Percentiles rank a stretch among this genome's conserved stretches.
Conservation (phyloP, 2,329 filamentous ascomycete genomes). For the Phyllosticta paracitricarpa region DNA sequence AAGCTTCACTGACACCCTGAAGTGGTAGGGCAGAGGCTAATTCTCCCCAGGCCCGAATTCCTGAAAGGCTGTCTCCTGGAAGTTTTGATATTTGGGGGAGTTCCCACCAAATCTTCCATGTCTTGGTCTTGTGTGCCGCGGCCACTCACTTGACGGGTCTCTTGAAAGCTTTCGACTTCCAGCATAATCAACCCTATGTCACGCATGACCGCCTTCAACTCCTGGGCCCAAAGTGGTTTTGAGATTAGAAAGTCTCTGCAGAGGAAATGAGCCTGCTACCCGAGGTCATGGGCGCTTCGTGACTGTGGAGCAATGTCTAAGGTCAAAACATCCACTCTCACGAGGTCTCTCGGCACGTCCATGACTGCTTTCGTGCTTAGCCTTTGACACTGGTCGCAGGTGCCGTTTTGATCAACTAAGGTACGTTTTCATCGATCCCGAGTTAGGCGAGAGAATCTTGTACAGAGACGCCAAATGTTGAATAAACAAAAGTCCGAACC, state of each 20-base stretch:
- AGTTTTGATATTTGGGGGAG: conserved; percentile 83
- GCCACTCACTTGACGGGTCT: conserved; percentile 72
- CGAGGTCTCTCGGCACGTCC: neutral
- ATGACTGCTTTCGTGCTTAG: neutral
- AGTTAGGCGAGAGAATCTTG: neutral
- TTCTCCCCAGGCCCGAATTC: conserved; percentile 55
- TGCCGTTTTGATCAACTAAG: neutral
- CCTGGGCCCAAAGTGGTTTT: neutral
- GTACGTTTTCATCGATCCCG: neutral
- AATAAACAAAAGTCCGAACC: neutral
- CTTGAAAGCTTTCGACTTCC: conserved; percentile 74
- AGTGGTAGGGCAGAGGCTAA: conserved; percentile 2
- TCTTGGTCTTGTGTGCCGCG: conserved; percentile 76
- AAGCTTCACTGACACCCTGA: conserved; percentile 25
- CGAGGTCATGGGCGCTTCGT: neutral
- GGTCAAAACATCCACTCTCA: neutral
- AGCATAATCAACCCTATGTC: conserved; percentile 45
- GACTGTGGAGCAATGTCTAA: neutral
- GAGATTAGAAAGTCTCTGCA: neutral
- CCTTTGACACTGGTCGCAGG: neutral
- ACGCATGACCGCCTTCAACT: neutral
- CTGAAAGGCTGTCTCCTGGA: conserved; percentile 69
- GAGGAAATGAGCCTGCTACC: neutral
- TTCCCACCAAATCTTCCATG: conserved; percentile 93
- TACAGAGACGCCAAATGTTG: neutral